phyloP scores from a whole-genome alignment of 352 stramenopile genomes.

The Pythium monospermum region DNA sequence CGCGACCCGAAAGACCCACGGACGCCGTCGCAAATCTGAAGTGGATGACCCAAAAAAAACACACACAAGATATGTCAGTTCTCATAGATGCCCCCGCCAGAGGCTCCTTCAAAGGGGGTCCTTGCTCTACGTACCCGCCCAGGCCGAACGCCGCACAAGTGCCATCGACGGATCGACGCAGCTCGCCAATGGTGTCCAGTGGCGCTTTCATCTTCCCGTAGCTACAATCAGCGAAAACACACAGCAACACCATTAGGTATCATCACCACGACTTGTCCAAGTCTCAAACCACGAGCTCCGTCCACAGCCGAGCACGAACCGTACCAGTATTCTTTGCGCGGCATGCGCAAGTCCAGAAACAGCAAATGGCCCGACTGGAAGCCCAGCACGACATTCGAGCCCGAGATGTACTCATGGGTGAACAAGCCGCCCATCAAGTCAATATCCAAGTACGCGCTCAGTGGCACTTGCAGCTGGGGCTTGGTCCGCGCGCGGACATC shows the following conservation, averaged over 20 bases:
- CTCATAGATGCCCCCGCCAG: too few species aligned
- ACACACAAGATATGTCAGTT: background rate
- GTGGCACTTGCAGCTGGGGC: slow-evolving; percentile 21
- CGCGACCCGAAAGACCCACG: background rate
- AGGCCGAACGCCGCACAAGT: slow-evolving; percentile 59
- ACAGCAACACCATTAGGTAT: too few species aligned
- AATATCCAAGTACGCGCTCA: slow-evolving; percentile 11
- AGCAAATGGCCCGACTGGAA: slow-evolving; percentile 60
- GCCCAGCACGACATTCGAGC: slow-evolving; percentile 48
- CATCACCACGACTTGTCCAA: too few species aligned
- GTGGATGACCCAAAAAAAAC: background rate
- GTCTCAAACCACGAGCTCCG: background rate
- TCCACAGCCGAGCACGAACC: background rate
- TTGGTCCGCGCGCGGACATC: slow-evolving; percentile 39
- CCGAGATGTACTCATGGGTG: slow-evolving; percentile 62
- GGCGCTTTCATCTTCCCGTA: slow-evolving; percentile 47
- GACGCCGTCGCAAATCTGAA: slow-evolving; percentile 18
- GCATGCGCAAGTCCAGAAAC: slow-evolving; percentile 65
- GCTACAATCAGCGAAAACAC: slow-evolving; percentile 19
- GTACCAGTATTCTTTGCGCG: slow-evolving; percentile 40
- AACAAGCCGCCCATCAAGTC: slow-evolving; percentile 52
- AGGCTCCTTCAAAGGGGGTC: too few species aligned
- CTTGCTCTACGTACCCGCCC: slow-evolving; percentile 54
- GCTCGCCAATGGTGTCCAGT: slow-evolving; percentile 43
- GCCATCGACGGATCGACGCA: slow-evolving; percentile 39